Conservation (phyloP, 108 stramenopile genomes). For the Nitzschia palea region DNA sequence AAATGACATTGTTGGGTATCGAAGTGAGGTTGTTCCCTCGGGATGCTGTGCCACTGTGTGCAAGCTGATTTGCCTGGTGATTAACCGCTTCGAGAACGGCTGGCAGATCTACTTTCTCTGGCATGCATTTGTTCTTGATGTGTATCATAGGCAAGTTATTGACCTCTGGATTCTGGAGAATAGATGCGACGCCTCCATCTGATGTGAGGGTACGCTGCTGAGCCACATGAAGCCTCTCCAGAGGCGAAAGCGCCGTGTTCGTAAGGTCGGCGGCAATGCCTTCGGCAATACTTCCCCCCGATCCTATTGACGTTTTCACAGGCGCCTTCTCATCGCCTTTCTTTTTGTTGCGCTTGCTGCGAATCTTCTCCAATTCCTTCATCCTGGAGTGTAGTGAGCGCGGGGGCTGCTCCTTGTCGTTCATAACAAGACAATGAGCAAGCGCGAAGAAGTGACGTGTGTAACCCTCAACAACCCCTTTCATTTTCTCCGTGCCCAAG, state of each 20-base stretch:
- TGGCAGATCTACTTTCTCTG: constrained; percentile 72
- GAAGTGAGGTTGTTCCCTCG: constrained; percentile 1
- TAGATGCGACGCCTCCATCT: constrained; percentile 47
- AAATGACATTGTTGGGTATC: constrained; percentile 8
- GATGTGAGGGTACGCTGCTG: constrained; percentile 66
- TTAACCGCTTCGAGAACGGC: constrained; percentile 69
- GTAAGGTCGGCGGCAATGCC: constrained; percentile 29
- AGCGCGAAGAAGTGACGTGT: constrained; percentile 90
- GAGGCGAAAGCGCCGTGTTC: constrained; percentile 34
- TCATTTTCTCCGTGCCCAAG: constrained; percentile 88
- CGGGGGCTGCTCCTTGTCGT: constrained; percentile 87
- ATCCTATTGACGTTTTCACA: constrained; percentile 17
- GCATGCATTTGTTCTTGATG: constrained; percentile 69
- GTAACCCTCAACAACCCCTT: constrained; percentile 89
- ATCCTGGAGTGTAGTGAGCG: constrained; percentile 74
- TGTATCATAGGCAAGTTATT: constrained; percentile 42
- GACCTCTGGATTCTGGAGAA: background rate
- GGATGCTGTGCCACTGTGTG: constrained; percentile 62
- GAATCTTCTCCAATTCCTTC: constrained; percentile 77
- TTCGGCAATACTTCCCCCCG: constrained; percentile 9
- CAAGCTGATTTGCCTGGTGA: constrained; percentile 70
- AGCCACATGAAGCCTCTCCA: constrained; percentile 72
- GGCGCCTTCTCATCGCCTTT: constrained; percentile 39
- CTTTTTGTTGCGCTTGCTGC: constrained; percentile 65
- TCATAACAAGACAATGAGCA: constrained; percentile 79